Percentiles rank a stretch among this genome's conserved stretches.
Conservation (phyloP, 805 yeast species). For the Candida dajiaensis region DNA sequence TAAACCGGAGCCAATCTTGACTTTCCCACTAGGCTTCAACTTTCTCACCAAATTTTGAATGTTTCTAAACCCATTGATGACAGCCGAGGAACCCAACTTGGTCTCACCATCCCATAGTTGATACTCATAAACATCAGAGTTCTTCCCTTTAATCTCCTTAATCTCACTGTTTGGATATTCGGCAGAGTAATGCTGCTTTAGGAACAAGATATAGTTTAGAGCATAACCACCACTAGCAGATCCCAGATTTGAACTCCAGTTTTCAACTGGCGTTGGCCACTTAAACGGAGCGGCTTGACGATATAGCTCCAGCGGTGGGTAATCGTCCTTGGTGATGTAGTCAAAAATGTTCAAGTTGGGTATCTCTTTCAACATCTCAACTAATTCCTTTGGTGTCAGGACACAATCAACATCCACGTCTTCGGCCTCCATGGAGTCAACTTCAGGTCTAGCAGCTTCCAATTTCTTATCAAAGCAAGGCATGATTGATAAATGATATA, state of each 20-base stretch:
- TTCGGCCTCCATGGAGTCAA: constrained; percentile 17
- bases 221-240: constrained; percentile 90
- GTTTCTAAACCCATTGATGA: constrained; percentile 87
- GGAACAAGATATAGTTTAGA: constrained; percentile 49
- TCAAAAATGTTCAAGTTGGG: constrained; percentile 29
- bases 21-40: constrained; percentile 31
- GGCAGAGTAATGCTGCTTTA: constrained; percentile 24
- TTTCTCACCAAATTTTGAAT: constrained; percentile 90
- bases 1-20: constrained; percentile 21
- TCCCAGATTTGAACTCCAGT: constrained; percentile 76
- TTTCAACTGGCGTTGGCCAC: constrained; percentile 55
- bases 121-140: constrained; percentile 65
- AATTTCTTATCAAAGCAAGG: constrained; percentile 96
- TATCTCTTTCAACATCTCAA: constrained; percentile 62
- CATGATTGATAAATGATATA: constrained; percentile 86
- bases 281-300: constrained; percentile 41
- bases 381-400: constrained; percentile 81
- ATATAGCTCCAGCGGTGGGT: constrained; percentile 22
- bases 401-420: constrained; percentile 84
- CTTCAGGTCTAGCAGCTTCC: constrained; percentile 86
- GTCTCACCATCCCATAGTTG: constrained; percentile 34
- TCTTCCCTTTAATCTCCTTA: constrained; percentile 54
- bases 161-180: constrained; percentile 23
- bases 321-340: constrained; percentile 15
- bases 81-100: constrained; percentile 51